These are phyloP conservation scores for Backusella parvicylindrica DNA, from an alignment of 192 early-diverging fungal genomes.

Conservation along the genomic window DNA sequence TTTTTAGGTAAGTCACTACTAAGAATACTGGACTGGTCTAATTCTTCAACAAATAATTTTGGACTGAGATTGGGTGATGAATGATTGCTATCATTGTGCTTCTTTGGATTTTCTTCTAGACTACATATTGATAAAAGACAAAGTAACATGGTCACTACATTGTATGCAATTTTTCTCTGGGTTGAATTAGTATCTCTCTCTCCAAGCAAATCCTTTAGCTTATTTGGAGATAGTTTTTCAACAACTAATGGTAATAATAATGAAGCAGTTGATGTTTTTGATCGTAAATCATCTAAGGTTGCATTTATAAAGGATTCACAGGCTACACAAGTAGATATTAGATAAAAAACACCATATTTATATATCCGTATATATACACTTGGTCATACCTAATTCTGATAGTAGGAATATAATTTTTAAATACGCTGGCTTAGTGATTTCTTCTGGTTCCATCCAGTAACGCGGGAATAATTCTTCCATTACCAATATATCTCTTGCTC, in stretches of 20 bases:
- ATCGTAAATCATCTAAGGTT: conserved; percentile 1
- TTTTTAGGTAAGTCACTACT: background rate
- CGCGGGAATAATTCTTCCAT: conserved; percentile 4
- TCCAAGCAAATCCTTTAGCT: background rate
- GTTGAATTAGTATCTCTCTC: background rate
- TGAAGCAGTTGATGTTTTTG: background rate
- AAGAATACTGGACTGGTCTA: background rate
- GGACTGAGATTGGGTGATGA: conserved; percentile 6
- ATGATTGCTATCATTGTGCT: background rate
- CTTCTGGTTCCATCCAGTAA: conserved; percentile 18
- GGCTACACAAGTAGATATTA: background rate
- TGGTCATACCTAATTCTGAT: conserved; percentile 12
- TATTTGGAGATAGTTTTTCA: conserved; percentile 5
- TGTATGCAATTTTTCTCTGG: conserved; percentile 5
- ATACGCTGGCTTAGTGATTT: background rate
- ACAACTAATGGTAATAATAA: background rate
- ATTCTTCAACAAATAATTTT: background rate
- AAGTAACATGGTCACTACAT: background rate
- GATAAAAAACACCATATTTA: background rate
- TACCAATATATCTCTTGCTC: background rate
- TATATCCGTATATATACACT: too few species aligned
- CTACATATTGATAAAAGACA: conserved; percentile 6
- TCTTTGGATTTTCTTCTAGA: background rate
- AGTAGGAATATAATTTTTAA: conserved; percentile 11
- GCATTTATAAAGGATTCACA: conserved; percentile 12